These are phyloP conservation scores for Berberis thunbergii DNA, from an alignment of 164 flowering plant species.

Conservation along the genomic window DNA sequence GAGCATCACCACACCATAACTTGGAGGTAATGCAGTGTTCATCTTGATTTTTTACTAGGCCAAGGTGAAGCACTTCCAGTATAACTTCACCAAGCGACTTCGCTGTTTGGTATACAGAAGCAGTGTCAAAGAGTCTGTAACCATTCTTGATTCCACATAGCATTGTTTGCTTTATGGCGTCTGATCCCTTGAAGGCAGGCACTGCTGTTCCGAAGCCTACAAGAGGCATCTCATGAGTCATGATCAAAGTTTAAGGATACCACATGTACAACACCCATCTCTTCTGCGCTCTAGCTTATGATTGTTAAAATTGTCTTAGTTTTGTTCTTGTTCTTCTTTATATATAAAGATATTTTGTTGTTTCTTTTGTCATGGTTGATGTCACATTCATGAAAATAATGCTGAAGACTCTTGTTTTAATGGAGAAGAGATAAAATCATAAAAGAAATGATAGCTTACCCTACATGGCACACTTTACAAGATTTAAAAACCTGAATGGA, in stretches of 20 bases:
- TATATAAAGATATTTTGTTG: no score
- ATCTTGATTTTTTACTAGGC: slow-evolving; percentile 18
- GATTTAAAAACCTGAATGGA: no score
- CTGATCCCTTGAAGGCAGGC: slow-evolving; percentile 3
- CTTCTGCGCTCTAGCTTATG: no score
- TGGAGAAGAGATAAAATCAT: no score
- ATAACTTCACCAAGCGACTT: slow-evolving; percentile 23
- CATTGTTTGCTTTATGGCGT: not conserved
- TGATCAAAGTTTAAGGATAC: slow-evolving; percentile 1
- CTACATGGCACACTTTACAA: no score
- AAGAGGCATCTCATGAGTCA: slow-evolving; percentile 1
- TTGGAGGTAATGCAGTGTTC: slow-evolving; percentile 29
- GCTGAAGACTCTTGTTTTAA: no score
- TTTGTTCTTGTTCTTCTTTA: no score
- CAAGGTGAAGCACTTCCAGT: slow-evolving; percentile 17
- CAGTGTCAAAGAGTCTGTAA: slow-evolving; percentile 26
- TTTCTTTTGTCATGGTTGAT: no score
- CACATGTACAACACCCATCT: no score
- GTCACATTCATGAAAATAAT: no score
- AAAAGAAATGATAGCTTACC: no score
- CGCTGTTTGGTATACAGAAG: slow-evolving; percentile 15
- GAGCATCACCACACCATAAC: slow-evolving; percentile 19
- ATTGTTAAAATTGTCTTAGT: no score
- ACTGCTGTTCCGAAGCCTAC: slow-evolving; percentile 22
- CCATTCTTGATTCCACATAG: slow-evolving; percentile 19